These are phyloP conservation scores for Phytophthora ramorum DNA, from an alignment of 352 stramenopile species.

Conservation along the genomic window DNA sequence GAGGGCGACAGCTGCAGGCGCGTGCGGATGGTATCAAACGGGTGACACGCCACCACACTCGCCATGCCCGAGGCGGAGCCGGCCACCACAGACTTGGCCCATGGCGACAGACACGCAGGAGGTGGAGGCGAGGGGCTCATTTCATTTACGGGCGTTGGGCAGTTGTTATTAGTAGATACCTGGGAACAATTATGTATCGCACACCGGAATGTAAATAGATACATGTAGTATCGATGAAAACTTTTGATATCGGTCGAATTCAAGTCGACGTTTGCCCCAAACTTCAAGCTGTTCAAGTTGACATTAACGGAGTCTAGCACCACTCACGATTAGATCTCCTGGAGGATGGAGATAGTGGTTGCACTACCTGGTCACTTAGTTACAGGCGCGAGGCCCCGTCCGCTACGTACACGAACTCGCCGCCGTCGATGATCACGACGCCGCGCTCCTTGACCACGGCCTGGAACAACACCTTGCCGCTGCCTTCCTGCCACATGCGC, in stretches of 20 bases:
- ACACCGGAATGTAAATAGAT: constrained; percentile 18
- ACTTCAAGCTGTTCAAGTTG: constrained; percentile 31
- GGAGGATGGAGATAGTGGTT: not conserved
- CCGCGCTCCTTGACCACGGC: constrained; percentile 77
- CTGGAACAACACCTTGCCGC: constrained; percentile 73
- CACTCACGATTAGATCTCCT: not conserved
- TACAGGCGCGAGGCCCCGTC: constrained; percentile 35
- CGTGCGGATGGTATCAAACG: constrained; percentile 89
- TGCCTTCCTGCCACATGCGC: constrained; percentile 74
- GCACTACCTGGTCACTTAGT: not conserved
- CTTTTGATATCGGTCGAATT: not conserved
- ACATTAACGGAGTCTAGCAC: constrained; percentile 7
- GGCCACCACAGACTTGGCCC: constrained; percentile 73
- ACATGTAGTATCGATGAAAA: constrained; percentile 1
- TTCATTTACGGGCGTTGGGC: constrained; percentile 25
- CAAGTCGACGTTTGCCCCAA: constrained; percentile 9
- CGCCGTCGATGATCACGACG: constrained; percentile 79
- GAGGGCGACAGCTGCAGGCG: constrained; percentile 78
- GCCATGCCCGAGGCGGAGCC: constrained; percentile 87
- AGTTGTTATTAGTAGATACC: constrained; percentile 11
- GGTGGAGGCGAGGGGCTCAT: constrained; percentile 29
- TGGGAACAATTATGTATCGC: constrained; percentile 13
- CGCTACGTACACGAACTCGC: constrained; percentile 70
- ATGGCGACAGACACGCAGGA: constrained; percentile 47
- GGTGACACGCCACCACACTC: constrained; percentile 83